Percentiles rank a stretch among this genome's conserved stretches.
These are phyloP conservation scores for Ochetophila trinervis DNA, from an alignment of 306 rosid genomes.

Conservation along the genomic window DNA sequence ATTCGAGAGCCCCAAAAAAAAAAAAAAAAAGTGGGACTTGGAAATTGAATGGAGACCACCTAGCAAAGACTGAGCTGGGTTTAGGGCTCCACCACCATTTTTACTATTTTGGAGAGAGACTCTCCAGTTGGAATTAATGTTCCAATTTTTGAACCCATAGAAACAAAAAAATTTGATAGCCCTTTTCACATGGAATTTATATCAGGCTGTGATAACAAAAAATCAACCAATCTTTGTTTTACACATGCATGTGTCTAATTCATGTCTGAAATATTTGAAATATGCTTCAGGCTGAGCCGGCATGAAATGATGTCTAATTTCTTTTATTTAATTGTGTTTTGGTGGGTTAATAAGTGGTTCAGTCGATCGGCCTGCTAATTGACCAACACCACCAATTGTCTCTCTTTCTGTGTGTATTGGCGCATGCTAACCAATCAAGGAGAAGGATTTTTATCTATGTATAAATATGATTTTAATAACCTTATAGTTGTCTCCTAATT, in stretches of 20 bases:
- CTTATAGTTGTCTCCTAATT: too few species aligned
- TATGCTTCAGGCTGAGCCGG: constrained; percentile 32
- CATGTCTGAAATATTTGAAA: constrained; percentile 5
- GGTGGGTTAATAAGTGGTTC: constrained; percentile 2
- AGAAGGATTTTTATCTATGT: not conserved
- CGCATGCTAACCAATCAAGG: constrained; percentile 14
- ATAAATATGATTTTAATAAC: too few species aligned
- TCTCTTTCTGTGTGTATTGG: not conserved
- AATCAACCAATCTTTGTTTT: constrained; percentile 10
- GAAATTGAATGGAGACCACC: too few species aligned
- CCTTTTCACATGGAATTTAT: not conserved
- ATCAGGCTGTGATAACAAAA: constrained; percentile 2
- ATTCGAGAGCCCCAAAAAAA: too few species aligned
- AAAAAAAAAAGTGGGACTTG: too few species aligned
- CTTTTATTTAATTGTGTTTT: not conserved
- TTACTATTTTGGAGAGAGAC: too few species aligned
- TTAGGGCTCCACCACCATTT: too few species aligned
- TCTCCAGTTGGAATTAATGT: too few species aligned
- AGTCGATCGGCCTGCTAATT: constrained; percentile 8
- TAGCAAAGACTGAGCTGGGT: too few species aligned
- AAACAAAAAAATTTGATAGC: too few species aligned
- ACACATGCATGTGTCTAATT: constrained; percentile 33
- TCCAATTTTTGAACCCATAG: too few species aligned
- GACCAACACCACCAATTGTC: constrained; percentile 4
- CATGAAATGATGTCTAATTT: constrained; percentile 30